phyloP scores from a whole-genome alignment of 257 asterid species.

The Fraxinus anomala region DNA sequence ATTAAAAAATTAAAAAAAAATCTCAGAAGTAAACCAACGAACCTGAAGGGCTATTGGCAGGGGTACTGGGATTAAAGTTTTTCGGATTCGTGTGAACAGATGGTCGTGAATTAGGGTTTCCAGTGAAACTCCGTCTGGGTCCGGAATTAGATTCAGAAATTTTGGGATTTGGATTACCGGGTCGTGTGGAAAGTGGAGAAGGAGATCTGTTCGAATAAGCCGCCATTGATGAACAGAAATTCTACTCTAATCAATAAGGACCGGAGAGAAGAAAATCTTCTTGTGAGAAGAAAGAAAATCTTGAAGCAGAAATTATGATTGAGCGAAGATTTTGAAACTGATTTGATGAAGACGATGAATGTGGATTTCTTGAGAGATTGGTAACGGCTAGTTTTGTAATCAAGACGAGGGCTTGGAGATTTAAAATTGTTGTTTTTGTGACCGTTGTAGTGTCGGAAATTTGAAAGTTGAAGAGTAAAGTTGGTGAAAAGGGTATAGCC shows the following conservation, averaged over 20 bases:
- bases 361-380: conserved; percentile 16
- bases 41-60: conserved; percentile 90
- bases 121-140: conserved; percentile 63
- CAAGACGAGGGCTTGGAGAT: neutral
- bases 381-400: conserved; percentile 73
- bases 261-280: conserved; percentile 4
- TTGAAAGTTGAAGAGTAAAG: conserved; percentile 1
- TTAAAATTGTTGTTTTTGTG: conserved; percentile 21
- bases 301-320: conserved; percentile 21
- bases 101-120: conserved; percentile 43
- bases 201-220: conserved; percentile 64
- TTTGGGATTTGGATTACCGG: conserved; percentile 44
- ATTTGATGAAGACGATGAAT: conserved; percentile 1
- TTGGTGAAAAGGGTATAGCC: conserved; percentile 25
- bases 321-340: conserved; percentile 32
- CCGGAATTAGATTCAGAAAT: conserved; percentile 43
- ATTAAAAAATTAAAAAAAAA: conserved; percentile 1
- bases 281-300: conserved; percentile 32
- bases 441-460: conserved; percentile 50
- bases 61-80: conserved; percentile 63
- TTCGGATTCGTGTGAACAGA: conserved; percentile 51
- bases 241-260: neutral
- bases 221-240: conserved; percentile 46
- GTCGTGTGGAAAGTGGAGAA: conserved; percentile 62
- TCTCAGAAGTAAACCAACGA: neutral